These are phyloP conservation scores for Tolypocladium capitatum DNA, from an alignment of 2,329 filamentous ascomycete species.

Conservation along the genomic window DNA sequence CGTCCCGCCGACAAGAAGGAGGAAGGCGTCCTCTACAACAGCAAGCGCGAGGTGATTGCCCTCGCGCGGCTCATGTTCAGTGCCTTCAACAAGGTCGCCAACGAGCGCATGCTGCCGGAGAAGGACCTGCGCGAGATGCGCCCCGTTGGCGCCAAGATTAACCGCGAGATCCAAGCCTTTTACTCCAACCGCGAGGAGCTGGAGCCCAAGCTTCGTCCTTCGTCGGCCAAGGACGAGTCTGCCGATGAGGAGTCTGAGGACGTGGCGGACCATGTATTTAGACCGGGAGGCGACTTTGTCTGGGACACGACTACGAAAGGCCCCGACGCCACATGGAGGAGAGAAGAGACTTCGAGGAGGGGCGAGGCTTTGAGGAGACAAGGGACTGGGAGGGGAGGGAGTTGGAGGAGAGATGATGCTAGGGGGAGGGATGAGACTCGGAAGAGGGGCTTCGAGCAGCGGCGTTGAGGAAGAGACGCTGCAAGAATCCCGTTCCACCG, in stretches of 20 bases:
- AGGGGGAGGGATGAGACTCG: background rate
- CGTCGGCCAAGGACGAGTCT: background rate
- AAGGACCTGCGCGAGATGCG: conserved; percentile 20
- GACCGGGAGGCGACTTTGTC: conserved; percentile 12
- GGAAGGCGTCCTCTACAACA: conserved; percentile 17
- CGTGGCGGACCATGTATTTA: conserved; percentile 3
- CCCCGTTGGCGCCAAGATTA: conserved; percentile 20
- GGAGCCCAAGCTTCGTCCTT: conserved; percentile 18
- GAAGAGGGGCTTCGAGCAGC: background rate
- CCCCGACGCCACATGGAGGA: background rate
- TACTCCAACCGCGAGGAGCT: conserved; percentile 19
- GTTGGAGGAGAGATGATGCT: background rate
- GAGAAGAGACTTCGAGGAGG: background rate
- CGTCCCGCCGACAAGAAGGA: conserved; percentile 11
- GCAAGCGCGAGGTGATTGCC: conserved; percentile 27
- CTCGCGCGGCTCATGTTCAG: conserved; percentile 32
- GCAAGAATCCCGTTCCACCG: background rate
- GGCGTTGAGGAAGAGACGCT: background rate
- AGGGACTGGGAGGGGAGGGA: background rate
- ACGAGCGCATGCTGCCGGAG: conserved; percentile 25
- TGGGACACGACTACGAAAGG: conserved; percentile 18
- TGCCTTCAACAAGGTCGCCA: conserved; percentile 28
- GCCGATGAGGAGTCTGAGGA: conserved; percentile 9
- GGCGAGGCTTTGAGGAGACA: background rate
- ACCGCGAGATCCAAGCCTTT: conserved; percentile 23